Percentiles rank a stretch among this genome's conserved stretches.
Conservation (phyloP, 2,329 filamentous ascomycete genomes). For the Fusarium brachygibbosum region DNA sequence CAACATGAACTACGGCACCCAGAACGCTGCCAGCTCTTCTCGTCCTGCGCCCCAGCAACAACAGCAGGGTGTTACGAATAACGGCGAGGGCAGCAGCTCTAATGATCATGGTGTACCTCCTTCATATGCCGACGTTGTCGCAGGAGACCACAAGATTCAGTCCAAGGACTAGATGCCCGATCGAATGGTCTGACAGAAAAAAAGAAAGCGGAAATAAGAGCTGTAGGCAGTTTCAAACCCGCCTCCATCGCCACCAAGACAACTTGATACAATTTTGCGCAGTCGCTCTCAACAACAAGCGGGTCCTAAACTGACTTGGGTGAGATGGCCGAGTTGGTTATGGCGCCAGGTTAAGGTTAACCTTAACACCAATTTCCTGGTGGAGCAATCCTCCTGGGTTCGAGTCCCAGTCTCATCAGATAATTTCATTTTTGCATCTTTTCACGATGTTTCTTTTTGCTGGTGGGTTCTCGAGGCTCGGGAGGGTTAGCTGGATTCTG, state of each 20-base stretch:
- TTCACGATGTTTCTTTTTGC: constrained; percentile 16
- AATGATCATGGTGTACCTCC: constrained; percentile 73
- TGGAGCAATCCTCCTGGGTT: constrained; percentile 50
- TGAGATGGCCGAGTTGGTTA: constrained; percentile 50
- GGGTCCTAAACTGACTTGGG: constrained; percentile 35
- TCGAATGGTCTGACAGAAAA: not conserved
- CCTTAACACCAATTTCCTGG: constrained; percentile 45
- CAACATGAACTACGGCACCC: constrained; percentile 63
- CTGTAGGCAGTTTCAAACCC: not conserved
- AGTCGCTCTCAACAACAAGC: constrained; percentile 25
- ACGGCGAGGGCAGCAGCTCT: constrained; percentile 58
- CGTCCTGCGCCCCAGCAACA: constrained; percentile 50
- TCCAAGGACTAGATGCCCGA: constrained; percentile 48
- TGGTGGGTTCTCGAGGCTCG: not conserved
- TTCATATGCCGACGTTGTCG: constrained; percentile 90
- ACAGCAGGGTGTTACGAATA: constrained; percentile 50
- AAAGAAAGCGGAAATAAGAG: not conserved
- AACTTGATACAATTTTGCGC: constrained; percentile 29
- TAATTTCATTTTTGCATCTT: constrained; percentile 32
- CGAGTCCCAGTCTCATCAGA: constrained; percentile 48
- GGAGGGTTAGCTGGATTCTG: not conserved
- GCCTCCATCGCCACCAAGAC: not conserved
- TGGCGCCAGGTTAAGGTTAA: constrained; percentile 48
- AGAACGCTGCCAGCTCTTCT: constrained; percentile 45
- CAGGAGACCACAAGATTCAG: constrained; percentile 93